Evolutionary conservation across 1,139 yeast species (phyloP).

Genomic region (Diutina siamensis): DNA sequence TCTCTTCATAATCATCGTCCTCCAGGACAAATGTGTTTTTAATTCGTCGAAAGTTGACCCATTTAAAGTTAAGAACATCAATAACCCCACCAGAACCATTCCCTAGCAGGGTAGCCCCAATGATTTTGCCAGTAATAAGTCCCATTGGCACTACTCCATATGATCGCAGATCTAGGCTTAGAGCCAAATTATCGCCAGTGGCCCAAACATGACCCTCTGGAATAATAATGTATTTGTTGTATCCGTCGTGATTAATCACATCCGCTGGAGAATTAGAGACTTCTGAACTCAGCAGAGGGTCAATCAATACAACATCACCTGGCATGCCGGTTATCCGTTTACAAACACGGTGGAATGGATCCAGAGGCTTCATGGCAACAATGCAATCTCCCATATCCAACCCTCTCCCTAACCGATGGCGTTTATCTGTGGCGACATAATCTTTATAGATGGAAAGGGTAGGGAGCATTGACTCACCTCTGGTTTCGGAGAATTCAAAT

Average conservation of each 20-base stretch:
- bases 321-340: conserved; percentile 95
- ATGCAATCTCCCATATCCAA: conserved; percentile 76
- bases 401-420: conserved; percentile 43
- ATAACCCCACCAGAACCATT: conserved; percentile 20
- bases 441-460: conserved; percentile 68
- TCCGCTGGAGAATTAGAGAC: conserved; percentile 30
- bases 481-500: conserved; percentile 70
- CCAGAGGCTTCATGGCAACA: conserved; percentile 84
- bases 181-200: conserved; percentile 85
- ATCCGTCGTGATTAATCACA: conserved; percentile 28
- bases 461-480: conserved; percentile 94
- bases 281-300: conserved; percentile 57
- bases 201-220: conserved; percentile 96
- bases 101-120: conserved; percentile 47
- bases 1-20: neutral
- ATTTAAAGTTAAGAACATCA: conserved; percentile 22
- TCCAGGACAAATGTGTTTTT: conserved; percentile 25
- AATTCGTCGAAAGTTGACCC: conserved; percentile 44
- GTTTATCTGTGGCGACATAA: conserved; percentile 68
- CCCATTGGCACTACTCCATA: conserved; percentile 87
- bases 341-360: conserved; percentile 77
- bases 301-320: conserved; percentile 72
- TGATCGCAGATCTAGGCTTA: conserved; percentile 82
- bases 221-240: conserved; percentile 49
- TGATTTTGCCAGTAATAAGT: conserved; percentile 73